Evolutionary conservation across 768 basidiomycete species (phyloP).

Genomic region (Pholiota microspora): DNA sequence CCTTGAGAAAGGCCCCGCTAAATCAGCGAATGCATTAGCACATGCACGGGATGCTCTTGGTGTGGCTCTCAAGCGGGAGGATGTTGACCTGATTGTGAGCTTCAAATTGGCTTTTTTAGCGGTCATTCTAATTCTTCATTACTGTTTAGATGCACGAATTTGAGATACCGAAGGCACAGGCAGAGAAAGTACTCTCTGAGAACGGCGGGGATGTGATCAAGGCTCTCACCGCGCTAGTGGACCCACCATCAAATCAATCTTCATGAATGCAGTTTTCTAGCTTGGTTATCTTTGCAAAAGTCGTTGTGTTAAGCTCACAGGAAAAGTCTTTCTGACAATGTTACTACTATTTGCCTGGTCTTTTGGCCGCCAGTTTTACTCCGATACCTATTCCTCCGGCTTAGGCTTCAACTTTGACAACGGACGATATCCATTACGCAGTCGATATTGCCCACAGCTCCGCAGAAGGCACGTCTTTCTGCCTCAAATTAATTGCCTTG

Average conservation of each 20-base stretch:
- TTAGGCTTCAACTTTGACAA: too few relatives aligned
- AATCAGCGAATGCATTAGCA: constrained; percentile 24
- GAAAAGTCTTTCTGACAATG: neutral
- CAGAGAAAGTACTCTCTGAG: constrained; percentile 55
- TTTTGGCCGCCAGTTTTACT: too few relatives aligned
- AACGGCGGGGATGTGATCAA: constrained; percentile 52
- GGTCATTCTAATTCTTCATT: neutral
- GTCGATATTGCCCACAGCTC: too few relatives aligned
- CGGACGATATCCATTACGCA: too few relatives aligned
- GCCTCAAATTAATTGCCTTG: too few relatives aligned
- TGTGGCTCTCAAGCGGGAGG: constrained; percentile 50
- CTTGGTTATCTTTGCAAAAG: neutral
- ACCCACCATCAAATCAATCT: constrained; percentile 13
- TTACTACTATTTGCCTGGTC: neutral
- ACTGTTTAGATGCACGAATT: constrained; percentile 55
- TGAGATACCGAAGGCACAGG: constrained; percentile 55
- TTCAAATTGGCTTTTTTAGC: neutral
- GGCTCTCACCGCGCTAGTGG: constrained; percentile 43
- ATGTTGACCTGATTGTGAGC: constrained; percentile 63
- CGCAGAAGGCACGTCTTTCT: too few relatives aligned
- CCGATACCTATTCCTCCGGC: neutral
- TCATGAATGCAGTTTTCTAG: neutral
- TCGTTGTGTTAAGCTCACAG: neutral
- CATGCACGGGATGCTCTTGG: constrained; percentile 34
- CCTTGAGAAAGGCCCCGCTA: constrained; percentile 54